Conservation (phyloP, 192 early-diverging fungal species). For the Coemansia sp. region DNA sequence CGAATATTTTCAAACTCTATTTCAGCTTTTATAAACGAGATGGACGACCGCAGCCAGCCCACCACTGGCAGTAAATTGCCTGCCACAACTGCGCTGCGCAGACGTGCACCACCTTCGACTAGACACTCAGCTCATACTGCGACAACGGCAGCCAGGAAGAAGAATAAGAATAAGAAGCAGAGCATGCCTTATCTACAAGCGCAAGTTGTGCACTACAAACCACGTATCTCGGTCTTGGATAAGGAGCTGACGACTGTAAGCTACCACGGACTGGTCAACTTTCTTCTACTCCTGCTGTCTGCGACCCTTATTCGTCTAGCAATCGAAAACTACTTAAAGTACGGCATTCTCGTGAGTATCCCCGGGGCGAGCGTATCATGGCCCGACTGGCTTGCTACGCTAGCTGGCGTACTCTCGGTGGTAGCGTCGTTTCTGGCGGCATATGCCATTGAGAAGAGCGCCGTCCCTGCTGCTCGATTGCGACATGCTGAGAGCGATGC, state of each 20-base stretch:
- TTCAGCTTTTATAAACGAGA: background rate
- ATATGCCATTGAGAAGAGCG: constrained; percentile 65
- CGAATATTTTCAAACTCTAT: no score
- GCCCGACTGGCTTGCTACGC: constrained; percentile 63
- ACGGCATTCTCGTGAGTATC: constrained; percentile 78
- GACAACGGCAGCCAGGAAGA: constrained; percentile 9
- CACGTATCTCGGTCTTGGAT: constrained; percentile 73
- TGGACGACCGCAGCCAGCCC: background rate
- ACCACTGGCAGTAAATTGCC: background rate
- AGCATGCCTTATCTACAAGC: constrained; percentile 52
- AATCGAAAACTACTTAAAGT: constrained; percentile 89
- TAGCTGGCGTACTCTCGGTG: constrained; percentile 60
- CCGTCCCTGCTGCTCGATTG: constrained; percentile 21
- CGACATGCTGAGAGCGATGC: constrained; percentile 9
- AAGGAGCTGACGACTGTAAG: constrained; percentile 85
- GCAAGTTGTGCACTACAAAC: constrained; percentile 65
- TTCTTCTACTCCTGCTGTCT: constrained; percentile 74
- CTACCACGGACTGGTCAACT: constrained; percentile 84
- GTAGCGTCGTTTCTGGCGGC: constrained; percentile 59
- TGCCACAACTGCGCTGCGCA: background rate
- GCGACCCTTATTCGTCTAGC: constrained; percentile 84
- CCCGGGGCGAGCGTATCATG: constrained; percentile 63
- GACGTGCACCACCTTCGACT: background rate
- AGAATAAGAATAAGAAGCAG: background rate
- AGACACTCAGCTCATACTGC: background rate